Conservation (phyloP, 2,329 filamentous ascomycete genomes). For the Phyllosticta ampelicida region DNA sequence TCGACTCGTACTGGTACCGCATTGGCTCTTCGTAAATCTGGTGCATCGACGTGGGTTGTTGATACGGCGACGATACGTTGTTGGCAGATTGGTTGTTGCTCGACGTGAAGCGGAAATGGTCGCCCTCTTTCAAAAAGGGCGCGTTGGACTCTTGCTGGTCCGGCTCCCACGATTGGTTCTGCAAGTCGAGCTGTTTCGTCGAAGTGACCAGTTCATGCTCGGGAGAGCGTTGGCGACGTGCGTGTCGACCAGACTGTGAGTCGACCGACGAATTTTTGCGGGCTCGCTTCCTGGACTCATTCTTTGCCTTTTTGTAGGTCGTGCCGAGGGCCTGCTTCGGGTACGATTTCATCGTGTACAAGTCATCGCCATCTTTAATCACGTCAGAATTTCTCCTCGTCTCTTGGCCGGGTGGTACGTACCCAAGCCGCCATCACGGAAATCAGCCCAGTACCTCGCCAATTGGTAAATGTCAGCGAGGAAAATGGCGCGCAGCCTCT, state of each 20-base stretch:
- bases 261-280: slow-evolving; percentile 4
- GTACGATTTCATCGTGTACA: slow-evolving; percentile 5
- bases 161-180: slow-evolving; percentile 2
- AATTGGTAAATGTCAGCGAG: slow-evolving; percentile 8
- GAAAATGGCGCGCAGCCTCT: slow-evolving; percentile 4
- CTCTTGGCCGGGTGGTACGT: neutral
- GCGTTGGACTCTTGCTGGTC: neutral
- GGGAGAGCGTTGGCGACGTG: neutral
- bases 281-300: slow-evolving; percentile 1
- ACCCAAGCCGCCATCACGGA: slow-evolving; percentile 4
- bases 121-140: neutral
- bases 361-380: slow-evolving; percentile 2
- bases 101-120: neutral
- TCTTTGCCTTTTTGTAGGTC: neutral
- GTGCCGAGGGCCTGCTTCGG: slow-evolving; percentile 8
- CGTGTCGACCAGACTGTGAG: neutral
- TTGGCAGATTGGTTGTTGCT: neutral
- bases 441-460: slow-evolving; percentile 8
- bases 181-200: slow-evolving; percentile 4
- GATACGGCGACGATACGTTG: neutral
- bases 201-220: slow-evolving; percentile 3
- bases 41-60: slow-evolving; percentile 1
- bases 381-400: neutral
- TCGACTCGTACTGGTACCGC: slow-evolving; percentile 6
- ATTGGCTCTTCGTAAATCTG: slow-evolving; percentile 2